phyloP scores from a whole-genome alignment of 768 basidiomycete species.

The Plicaturopsis crispa region DNA sequence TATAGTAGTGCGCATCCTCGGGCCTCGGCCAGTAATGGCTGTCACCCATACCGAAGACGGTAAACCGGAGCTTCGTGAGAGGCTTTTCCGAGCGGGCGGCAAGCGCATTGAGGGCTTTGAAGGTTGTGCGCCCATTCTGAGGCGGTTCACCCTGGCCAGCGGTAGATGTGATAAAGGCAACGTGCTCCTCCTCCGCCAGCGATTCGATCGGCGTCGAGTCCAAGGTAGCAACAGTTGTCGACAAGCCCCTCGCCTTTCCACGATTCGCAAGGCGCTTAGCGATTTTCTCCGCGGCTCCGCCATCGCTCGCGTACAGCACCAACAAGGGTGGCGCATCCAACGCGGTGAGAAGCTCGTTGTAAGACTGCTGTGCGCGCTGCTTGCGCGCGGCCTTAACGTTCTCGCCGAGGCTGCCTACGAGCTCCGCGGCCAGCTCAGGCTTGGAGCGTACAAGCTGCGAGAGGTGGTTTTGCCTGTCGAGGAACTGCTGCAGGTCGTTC shows the following conservation, averaged over 20 bases:
- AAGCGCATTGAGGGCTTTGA: slow-evolving; percentile 67
- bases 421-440: slow-evolving; percentile 73
- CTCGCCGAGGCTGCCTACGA: slow-evolving; percentile 81
- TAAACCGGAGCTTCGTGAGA: slow-evolving; percentile 59
- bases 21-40: slow-evolving; percentile 98
- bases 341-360: slow-evolving; percentile 72
- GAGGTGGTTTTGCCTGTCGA: slow-evolving; percentile 94
- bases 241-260: slow-evolving; percentile 79
- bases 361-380: slow-evolving; percentile 74
- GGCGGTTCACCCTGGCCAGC: slow-evolving; percentile 98
- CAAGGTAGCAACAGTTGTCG: slow-evolving; percentile 65
- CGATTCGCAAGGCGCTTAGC: slow-evolving; percentile 82
- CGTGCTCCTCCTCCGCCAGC: slow-evolving; percentile 51
- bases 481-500: slow-evolving; percentile 87
- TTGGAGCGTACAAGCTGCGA: slow-evolving; percentile 83
- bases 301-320: slow-evolving; percentile 92
- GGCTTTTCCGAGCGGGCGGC: slow-evolving; percentile 41
- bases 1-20: slow-evolving; percentile 97
- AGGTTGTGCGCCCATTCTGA: slow-evolving; percentile 88
- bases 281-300: slow-evolving; percentile 92
- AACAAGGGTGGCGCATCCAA: slow-evolving; percentile 87
- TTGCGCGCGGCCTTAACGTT: slow-evolving; percentile 79
- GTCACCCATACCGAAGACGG: slow-evolving; percentile 95
- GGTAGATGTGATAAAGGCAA: slow-evolving; percentile 83
- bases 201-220: slow-evolving; percentile 77